Evolutionary conservation across 371 early-diverging fungal species (phyloP), one percentile per base, ranked within the genome.

Genomic region (Globomyces sp.): DNA sequence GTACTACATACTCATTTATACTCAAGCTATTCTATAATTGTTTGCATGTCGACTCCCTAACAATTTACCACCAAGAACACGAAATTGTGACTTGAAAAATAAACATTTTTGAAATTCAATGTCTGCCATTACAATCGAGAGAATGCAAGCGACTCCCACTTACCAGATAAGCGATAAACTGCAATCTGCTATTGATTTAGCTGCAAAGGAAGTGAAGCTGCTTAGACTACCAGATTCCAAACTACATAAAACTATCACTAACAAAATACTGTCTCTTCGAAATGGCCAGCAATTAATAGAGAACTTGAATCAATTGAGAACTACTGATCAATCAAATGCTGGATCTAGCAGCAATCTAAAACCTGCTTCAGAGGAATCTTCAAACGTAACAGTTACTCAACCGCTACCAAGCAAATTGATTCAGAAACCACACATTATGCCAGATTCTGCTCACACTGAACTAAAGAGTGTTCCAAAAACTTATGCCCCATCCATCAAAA

Each of bases 131-230:
- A 34, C 11, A 11, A 34, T 49, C 11, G 49, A 34, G 49, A 49
- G 49, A 49, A 49, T n/a, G 49, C 49, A n/a, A 11, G 49, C 49
- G n/a, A 49, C 13, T 49, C n/a, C 49, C 11, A 49, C 11, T 49
- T 49, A n/a, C 49, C 13, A 34, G 11, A 11, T 34, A 8, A 42
- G 45, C 43, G 41, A 39, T 36, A 41, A 60, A 9, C 41, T 60
- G 5, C 1, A 42, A 60, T 42, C 9, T 9, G 61, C 61, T 8
- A 34, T 39, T 36, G 61, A 60, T 3, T 44, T 60, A 24, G 61
- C 61, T 3, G 44, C 6, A 44, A 60, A 60, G 61, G 61, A 60
- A 50, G 48, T 60, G 11, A 41, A 36, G 4, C 13, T 60, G 5
- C 61, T 60, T 6, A 8, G 44, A 39, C 34, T 36, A 9, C 1